Base-by-base conservation (phyloP, 371 early-diverging fungal species). In the Caulochytrium protostelioides region DNA sequence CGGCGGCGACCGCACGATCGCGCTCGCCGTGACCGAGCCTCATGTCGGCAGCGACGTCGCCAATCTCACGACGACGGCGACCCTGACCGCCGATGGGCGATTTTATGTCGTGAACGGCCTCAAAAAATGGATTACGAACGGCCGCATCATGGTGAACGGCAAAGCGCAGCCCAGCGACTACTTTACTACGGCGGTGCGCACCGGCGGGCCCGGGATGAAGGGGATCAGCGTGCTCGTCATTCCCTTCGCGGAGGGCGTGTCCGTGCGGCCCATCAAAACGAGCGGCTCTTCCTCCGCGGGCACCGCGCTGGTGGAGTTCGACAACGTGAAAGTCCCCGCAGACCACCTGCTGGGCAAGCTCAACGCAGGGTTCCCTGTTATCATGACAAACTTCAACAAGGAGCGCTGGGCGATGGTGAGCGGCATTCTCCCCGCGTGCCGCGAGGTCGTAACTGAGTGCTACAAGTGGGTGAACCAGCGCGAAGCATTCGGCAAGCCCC, bases 1-100 rank as follows among this genome's bases (percentile, higher is more conserved):
- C 32, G 35, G 58, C 1, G 86, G 83, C 18, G 61, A 68, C 14
- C 80, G 82, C 52, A 57, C 61, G 43, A 83, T 82, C 49, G 76
- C 81, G 33, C 53, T 83, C 42, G 49, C 52, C 4, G 49, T 65
- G 31, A 63, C 66, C 21, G 66, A 65, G 41, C 65, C 61, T 14
- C 5, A 35, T 18, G 25, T 35, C 4, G 62, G 62, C 1, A 42
- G 43, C 6, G 62, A 62, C 40, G 62, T 62, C 22, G 57, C 59
- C n/a, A 39, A 35, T 19, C 37, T 62, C 19, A 24, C 26, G 20
- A 50, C 57, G 7, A 48, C 40, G 2, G 63, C 59, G 4, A 25
- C 53, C 70, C 16, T 14, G 39, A 22, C 36, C 57, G 19, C 57
- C 8, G 57, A 62, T 26, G 47, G 54, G 16, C 58, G 62, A 35